These are phyloP conservation scores for Oryza glaberrima DNA, from an alignment of 176 grass and related monocot genomes.

Conservation along the genomic window DNA sequence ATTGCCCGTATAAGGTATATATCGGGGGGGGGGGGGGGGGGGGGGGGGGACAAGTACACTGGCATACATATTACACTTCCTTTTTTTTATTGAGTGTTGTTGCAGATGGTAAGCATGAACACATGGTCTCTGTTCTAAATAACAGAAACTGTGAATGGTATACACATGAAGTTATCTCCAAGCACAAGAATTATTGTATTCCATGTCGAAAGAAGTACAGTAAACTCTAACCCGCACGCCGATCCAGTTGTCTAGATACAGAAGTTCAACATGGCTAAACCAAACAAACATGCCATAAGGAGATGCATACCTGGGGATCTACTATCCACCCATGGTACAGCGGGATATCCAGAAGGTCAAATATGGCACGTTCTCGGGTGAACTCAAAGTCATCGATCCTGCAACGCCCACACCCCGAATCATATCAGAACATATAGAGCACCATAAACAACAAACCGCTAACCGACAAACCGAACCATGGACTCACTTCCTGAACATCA, in stretches of 20 bases:
- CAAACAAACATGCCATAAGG: neutral
- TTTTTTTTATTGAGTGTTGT: neutral
- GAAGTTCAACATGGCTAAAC: neutral
- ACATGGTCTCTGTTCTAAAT: neutral
- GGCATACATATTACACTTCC: neutral
- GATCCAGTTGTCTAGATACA: neutral
- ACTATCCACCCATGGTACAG: constrained; percentile 97
- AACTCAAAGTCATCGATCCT: constrained; percentile 99
- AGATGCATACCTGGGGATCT: constrained; percentile 78
- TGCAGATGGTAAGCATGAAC: neutral
- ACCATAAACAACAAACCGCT: neutral
- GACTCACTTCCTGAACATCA: constrained; percentile 90
- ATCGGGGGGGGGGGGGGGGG: neutral
- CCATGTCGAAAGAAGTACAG: neutral
- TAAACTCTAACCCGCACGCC: neutral
- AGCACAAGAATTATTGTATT: neutral
- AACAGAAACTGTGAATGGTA: neutral
- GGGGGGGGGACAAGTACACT: neutral
- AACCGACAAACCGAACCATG: neutral
- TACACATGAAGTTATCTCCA: neutral
- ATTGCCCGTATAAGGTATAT: neutral
- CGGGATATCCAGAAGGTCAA: constrained; percentile 95
- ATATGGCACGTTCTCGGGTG: constrained; percentile 90
- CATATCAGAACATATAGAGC: constrained; percentile 19
- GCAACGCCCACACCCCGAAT: constrained; percentile 8